Evolutionary conservation across 169 alveolate species (phyloP).

Genomic region (Ichthyophthirius multifiliis): DNA sequence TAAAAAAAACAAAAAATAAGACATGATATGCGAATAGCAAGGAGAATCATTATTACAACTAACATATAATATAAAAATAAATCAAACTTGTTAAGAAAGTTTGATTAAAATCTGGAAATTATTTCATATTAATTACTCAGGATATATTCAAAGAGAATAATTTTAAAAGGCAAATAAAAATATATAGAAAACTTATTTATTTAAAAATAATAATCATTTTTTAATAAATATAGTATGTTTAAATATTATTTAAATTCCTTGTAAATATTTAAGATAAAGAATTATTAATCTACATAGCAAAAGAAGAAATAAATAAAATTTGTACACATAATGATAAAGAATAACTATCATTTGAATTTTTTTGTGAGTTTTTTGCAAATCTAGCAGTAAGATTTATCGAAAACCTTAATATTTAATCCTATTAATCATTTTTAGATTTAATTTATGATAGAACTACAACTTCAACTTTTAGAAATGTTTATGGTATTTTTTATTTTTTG

Average conservation of each 20-base stretch:
- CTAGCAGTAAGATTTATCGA: neutral
- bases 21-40: neutral
- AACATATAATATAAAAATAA: neutral
- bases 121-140: neutral
- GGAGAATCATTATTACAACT: neutral
- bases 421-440: neutral
- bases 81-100: neutral
- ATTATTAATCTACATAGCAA: neutral
- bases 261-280: neutral
- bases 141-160: neutral
- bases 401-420: neutral
- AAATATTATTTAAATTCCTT: neutral
- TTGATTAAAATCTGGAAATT: conserved; percentile 7
- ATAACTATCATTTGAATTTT: neutral
- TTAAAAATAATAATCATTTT: neutral
- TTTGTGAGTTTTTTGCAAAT: neutral
- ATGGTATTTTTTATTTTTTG: neutral
- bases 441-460: neutral
- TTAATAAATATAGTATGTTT: neutral
- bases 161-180: neutral
- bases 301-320: neutral
- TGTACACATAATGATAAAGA: neutral
- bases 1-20: neutral
- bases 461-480: neutral
- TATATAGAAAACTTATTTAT: neutral